phyloP scores from a whole-genome alignment of 2,329 filamentous ascomycete species.

The Botrytis fabae region DNA sequence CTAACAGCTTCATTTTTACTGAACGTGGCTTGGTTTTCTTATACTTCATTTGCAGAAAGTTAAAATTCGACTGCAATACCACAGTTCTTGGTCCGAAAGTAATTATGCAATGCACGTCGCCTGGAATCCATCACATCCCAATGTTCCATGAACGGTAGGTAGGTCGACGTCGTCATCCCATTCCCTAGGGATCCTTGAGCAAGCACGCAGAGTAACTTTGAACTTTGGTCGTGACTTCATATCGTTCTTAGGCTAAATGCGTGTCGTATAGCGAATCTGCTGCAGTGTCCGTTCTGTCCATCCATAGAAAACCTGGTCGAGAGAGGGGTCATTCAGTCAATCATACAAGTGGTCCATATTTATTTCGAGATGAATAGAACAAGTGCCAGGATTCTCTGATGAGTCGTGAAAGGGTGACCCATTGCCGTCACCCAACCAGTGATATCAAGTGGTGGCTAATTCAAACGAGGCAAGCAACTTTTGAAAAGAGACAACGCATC shows the following conservation, averaged over 20 bases:
- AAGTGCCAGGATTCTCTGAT: background rate
- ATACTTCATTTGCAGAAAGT: background rate
- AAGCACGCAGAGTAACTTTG: background rate
- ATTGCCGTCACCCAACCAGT: background rate
- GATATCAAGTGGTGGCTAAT: constrained; percentile 16
- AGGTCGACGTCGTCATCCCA: constrained; percentile 7
- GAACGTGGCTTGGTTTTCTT: constrained; percentile 1
- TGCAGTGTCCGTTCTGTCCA: background rate
- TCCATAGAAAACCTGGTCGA: constrained; percentile 6
- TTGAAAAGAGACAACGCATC: constrained; percentile 36
- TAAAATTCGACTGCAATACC: background rate
- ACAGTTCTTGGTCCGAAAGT: background rate
- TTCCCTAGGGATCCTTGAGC: background rate
- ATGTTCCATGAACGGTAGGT: background rate
- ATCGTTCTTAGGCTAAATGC: background rate
- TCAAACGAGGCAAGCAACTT: constrained; percentile 12
- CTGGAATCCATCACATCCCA: constrained; percentile 4
- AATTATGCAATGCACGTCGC: constrained; percentile 5
- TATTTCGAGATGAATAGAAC: background rate
- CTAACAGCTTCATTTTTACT: constrained; percentile 11
- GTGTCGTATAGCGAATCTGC: background rate
- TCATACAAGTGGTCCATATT: constrained; percentile 6
- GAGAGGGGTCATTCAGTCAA: constrained; percentile 3
- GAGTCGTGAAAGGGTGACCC: constrained; percentile 14
- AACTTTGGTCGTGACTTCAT: constrained; percentile 4